Base-by-base conservation (phyloP, 257 asterid species). In the Jacaranda mimosifolia region DNA sequence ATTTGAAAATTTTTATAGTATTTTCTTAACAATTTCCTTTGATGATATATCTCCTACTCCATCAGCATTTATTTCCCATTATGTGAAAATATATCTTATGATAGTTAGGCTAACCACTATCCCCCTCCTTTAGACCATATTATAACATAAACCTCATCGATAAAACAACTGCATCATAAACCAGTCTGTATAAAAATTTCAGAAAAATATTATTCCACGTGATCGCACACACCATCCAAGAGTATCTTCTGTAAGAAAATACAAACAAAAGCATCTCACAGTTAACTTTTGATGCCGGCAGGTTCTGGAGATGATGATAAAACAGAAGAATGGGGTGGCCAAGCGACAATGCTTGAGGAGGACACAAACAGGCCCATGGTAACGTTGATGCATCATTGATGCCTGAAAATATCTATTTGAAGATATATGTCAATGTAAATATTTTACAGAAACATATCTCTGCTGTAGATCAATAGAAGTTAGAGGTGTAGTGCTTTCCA, bases 351-450 rank as follows among this genome's bases (percentile, higher is more conserved):
- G 96, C 82, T 82, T 93, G 85, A 94, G 97, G 77, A 91, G 99
- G 79, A 96, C 97, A 42, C 95, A 86, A 84, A 91, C 97, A 7
- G 90, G 99, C 64, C 92, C 93, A 14, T 94, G 94, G 98, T 94
- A 87, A 70, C 5, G 6, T 55, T 15, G 63, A 10, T 56, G 65
- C 52, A 9, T 43, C 18, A 26, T 77, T 56, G 52, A 2, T 12
- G 75, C 66, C 53, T 17, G 18, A 42, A 56, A 45, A 65, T 58
- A 75, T 63, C 32, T 26, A 26, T 26, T 32, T 73, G 68, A 72
- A 39, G 63, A 14, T 39, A 26, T 26, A 26, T 26, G 32, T 2
- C 32, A 26, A 26, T 77, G 85, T 81, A 82, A 71, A 79, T 87
- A 84, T 62, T 60, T 9, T 77, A 71, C 69, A 21, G 78, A 21